These are phyloP conservation scores for Aleurites moluccanus DNA, from an alignment of 441 rosid genomes.

Conservation along the genomic window DNA sequence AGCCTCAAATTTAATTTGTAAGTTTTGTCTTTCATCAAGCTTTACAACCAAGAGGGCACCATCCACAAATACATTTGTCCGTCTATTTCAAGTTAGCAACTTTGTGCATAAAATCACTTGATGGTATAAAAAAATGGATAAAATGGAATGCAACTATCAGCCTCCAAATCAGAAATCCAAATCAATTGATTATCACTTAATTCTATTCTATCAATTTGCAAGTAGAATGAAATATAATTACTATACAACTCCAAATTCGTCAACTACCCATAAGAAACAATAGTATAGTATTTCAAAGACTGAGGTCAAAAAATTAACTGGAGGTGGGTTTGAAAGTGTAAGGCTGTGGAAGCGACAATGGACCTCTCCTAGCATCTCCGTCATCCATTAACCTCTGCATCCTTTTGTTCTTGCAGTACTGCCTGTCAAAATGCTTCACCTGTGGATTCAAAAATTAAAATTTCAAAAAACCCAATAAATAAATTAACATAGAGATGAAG, in stretches of 20 bases:
- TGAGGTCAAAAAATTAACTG: slow-evolving; percentile 12
- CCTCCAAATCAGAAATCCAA: background rate
- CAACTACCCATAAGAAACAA: background rate
- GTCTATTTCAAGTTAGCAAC: background rate
- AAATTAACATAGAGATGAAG: background rate
- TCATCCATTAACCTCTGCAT: slow-evolving; percentile 65
- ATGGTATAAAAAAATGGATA: background rate
- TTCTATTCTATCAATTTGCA: background rate
- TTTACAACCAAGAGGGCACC: no score
- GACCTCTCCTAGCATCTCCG: slow-evolving; percentile 66
- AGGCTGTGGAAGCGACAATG: slow-evolving; percentile 73
- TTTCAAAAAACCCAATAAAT: background rate
- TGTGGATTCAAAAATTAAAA: slow-evolving; percentile 12
- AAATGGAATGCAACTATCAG: background rate
- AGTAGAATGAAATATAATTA: background rate
- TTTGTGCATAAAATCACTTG: background rate
- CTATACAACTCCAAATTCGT: slow-evolving; percentile 11
- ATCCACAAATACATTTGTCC: background rate
- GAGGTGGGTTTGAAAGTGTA: slow-evolving; percentile 62
- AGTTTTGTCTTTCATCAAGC: background rate
- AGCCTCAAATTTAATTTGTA: background rate
- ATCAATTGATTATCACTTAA: background rate
- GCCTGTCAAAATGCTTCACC: slow-evolving; percentile 81
- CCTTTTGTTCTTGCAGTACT: slow-evolving; percentile 59
- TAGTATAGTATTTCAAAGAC: background rate